Conservation (phyloP, 73 alveolate species). For the Paramecium primaurelia region DNA sequence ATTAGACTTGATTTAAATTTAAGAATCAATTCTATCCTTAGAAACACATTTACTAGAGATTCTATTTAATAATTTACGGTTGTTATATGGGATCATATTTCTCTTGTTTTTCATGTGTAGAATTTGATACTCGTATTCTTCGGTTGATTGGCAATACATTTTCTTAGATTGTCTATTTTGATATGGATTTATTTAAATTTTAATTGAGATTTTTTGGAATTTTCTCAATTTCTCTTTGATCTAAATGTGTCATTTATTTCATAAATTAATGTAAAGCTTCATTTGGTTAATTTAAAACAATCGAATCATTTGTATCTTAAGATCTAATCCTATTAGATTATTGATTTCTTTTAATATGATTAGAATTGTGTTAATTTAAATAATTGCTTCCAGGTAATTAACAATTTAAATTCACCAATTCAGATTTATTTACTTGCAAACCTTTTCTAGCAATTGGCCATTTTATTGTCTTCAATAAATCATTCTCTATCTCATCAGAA, state of each 20-base stretch:
- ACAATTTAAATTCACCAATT: neutral
- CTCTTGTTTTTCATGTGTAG: slow-evolving; percentile 33
- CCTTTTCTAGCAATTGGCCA: slow-evolving; percentile 32
- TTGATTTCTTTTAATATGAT: neutral
- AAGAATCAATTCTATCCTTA: neutral
- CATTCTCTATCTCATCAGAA: neutral
- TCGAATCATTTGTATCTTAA: neutral
- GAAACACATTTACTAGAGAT: neutral
- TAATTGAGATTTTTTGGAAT: neutral
- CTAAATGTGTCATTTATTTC: neutral
- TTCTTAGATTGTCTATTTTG: neutral
- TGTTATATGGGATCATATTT: neutral
- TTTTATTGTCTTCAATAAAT: neutral
- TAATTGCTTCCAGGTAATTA: slow-evolving; percentile 1
- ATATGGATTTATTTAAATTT: neutral
- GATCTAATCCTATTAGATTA: neutral
- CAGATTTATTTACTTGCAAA: neutral
- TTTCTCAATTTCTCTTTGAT: neutral
- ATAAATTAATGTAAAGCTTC: slow-evolving; percentile 24
- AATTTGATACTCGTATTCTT: neutral
- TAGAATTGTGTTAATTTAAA: slow-evolving; percentile 21
- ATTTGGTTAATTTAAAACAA: neutral
- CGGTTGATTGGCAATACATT: neutral
- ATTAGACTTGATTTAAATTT: neutral
- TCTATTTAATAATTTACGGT: neutral